Evolutionary conservation across 1,139 yeast genomes (phyloP).

Genomic region (Suhomyces bokatorum): DNA sequence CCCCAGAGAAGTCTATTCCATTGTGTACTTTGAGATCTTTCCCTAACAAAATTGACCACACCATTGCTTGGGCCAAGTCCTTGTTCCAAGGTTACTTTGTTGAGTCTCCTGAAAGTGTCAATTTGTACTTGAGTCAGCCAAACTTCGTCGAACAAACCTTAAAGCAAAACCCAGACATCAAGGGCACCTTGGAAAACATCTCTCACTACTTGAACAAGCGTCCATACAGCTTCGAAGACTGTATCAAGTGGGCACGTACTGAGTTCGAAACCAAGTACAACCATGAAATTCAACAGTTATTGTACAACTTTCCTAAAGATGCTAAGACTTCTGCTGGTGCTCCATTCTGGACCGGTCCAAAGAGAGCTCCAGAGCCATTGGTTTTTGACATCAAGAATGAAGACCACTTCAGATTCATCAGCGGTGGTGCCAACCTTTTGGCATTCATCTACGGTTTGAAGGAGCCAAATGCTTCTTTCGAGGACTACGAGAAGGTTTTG

Average conservation of each 20-base stretch:
- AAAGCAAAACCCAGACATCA: conserved; percentile 89
- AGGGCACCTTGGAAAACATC: conserved; percentile 79
- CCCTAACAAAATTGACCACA: conserved; percentile 97
- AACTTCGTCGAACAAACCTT: conserved; percentile 87
- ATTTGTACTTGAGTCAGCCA: conserved; percentile 86
- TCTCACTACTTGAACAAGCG: conserved; percentile 70
- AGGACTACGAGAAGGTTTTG: conserved; percentile 51
- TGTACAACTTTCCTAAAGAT: conserved; percentile 92
- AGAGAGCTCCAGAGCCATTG: conserved; percentile 90
- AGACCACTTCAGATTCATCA: conserved; percentile 79
- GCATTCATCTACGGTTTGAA: conserved; percentile 88
- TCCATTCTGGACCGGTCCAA: conserved; percentile 98
- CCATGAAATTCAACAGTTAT: conserved; percentile 83
- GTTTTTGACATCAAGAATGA: conserved; percentile 71
- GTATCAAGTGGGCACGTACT: conserved; percentile 91
- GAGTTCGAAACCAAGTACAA: conserved; percentile 84
- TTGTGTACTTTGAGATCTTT: conserved; percentile 94
- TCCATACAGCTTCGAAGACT: conserved; percentile 89
- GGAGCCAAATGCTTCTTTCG: conserved; percentile 45
- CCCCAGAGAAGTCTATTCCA: conserved; percentile 97
- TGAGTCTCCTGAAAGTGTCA: conserved; percentile 90
- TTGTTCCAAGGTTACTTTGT: conserved; percentile 91
- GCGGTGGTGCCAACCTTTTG: conserved; percentile 87
- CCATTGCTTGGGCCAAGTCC: conserved; percentile 98
- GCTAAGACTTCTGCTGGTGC: conserved; percentile 89